Percentiles rank a stretch among this genome's conserved stretches.
Conservation (phyloP, 257 asterid genomes). For the Solanum ossicruentum region DNA sequence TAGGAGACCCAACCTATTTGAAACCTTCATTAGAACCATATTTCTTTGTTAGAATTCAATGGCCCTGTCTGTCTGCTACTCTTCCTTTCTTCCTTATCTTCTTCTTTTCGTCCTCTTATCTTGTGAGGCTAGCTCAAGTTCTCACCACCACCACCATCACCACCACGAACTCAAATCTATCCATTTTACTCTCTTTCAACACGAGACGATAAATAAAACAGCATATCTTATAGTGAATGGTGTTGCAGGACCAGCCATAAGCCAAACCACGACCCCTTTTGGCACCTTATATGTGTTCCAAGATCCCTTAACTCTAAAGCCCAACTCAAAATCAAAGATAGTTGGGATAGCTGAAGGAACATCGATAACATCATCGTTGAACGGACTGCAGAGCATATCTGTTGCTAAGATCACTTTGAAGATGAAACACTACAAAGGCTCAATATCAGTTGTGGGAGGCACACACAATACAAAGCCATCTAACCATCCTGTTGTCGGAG, state of each 20-base stretch:
- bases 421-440: constrained; percentile 7
- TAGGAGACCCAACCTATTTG: neutral
- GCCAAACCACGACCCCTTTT: constrained; percentile 10
- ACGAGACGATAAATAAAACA: constrained; percentile 14
- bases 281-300: constrained; percentile 12
- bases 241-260: constrained; percentile 3
- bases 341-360: constrained; percentile 13
- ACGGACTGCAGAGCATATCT: constrained; percentile 11
- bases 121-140: neutral
- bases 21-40: neutral
- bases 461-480: constrained; percentile 12
- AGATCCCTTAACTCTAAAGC: constrained; percentile 8
- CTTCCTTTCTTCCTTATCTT: neutral
- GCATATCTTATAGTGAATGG: constrained; percentile 6
- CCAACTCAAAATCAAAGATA: neutral
- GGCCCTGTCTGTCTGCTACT: neutral
- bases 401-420: constrained; percentile 8
- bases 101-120: neutral
- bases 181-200: constrained; percentile 11
- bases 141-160: constrained; percentile 1
- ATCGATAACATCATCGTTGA: constrained; percentile 3
- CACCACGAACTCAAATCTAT: constrained; percentile 1
- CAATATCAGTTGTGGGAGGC: constrained; percentile 9
- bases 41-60: neutral
- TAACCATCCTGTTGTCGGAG: constrained; percentile 9